phyloP scores from a whole-genome alignment of 2,329 filamentous ascomycete genomes.

The Stachybotrys elegans region DNA sequence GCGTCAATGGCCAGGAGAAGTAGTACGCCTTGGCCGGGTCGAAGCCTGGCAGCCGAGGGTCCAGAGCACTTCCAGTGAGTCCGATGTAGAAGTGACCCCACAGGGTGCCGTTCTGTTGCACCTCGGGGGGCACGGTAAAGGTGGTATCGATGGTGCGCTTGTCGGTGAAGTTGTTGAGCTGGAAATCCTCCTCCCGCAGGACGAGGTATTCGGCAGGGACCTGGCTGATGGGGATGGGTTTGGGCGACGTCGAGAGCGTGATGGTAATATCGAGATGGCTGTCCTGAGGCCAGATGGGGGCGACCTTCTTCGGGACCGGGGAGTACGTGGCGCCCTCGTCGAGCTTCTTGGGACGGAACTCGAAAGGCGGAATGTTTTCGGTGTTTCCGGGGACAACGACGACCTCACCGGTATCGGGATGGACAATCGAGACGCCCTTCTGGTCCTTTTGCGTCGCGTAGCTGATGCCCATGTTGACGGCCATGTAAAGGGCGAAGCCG shows the following conservation, averaged over 20 bases:
- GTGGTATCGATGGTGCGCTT: slow-evolving; percentile 70
- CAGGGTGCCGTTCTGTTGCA: slow-evolving; percentile 88
- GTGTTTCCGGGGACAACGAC: slow-evolving; percentile 50
- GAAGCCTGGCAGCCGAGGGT: slow-evolving; percentile 68
- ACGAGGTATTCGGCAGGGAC: slow-evolving; percentile 66
- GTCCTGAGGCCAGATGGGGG: slow-evolving; percentile 82
- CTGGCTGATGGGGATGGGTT: slow-evolving; percentile 61
- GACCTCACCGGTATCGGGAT: slow-evolving; percentile 43
- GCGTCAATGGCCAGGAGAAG: slow-evolving; percentile 79
- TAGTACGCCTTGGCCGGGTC: slow-evolving; percentile 74
- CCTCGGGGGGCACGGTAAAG: slow-evolving; percentile 70
- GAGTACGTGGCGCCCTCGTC: slow-evolving; percentile 60
- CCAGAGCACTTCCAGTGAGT: slow-evolving; percentile 68
- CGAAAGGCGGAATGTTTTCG: slow-evolving; percentile 58
- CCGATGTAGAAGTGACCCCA: slow-evolving; percentile 93
- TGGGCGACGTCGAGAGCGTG: slow-evolving; percentile 73
- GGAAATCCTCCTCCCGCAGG: slow-evolving; percentile 75
- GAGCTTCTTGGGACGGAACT: slow-evolving; percentile 55
- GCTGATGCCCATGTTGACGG: slow-evolving; percentile 53
- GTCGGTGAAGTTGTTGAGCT: slow-evolving; percentile 73
- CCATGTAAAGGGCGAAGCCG: slow-evolving; percentile 52
- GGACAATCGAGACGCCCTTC: slow-evolving; percentile 40
- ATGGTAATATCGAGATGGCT: slow-evolving; percentile 77
- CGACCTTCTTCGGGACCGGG: slow-evolving; percentile 63
- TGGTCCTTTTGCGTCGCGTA: slow-evolving; percentile 45